Evolutionary conservation across 164 flowering plant species (phyloP).

Genomic region (Kingdonia uniflora): DNA sequence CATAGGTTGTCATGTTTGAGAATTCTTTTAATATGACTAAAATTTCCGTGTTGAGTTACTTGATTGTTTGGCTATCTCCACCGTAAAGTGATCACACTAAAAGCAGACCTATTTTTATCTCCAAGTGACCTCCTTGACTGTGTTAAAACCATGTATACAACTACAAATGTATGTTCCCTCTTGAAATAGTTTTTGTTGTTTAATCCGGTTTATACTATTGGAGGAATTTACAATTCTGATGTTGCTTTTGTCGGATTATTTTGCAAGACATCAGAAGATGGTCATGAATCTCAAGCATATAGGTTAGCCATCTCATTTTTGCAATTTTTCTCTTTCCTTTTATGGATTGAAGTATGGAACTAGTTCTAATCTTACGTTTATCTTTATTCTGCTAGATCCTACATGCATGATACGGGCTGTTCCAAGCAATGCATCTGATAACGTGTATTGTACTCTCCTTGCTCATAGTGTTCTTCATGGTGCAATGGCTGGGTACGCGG

Average conservation of each 20-base stretch:
- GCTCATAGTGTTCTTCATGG: conserved; percentile 84
- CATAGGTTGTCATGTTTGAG: too few species aligned
- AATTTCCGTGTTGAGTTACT: too few species aligned
- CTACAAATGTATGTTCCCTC: background rate
- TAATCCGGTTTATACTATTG: background rate
- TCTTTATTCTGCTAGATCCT: conserved; percentile 40
- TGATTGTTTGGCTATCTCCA: too few species aligned
- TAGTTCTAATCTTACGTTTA: background rate
- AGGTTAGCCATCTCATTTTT: conserved; percentile 24
- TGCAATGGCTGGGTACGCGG: conserved; percentile 63
- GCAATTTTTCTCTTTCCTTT: conserved; percentile 3
- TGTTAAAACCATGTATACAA: background rate
- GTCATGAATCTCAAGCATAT: conserved; percentile 60
- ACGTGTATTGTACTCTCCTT: conserved; percentile 94
- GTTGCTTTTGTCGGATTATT: conserved; percentile 47
- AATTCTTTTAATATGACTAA: too few species aligned
- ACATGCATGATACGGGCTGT: conserved; percentile 93
- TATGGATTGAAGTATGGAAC: background rate
- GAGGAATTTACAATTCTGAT: background rate
- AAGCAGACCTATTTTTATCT: background rate
- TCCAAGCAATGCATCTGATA: conserved; percentile 93
- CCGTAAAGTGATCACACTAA: too few species aligned
- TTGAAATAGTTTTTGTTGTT: background rate
- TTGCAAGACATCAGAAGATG: conserved; percentile 43
- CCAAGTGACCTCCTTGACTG: background rate